Evolutionary conservation across 2,329 filamentous ascomycete genomes (phyloP).

Genomic region (Berkeleyomyces rouxiae): DNA sequence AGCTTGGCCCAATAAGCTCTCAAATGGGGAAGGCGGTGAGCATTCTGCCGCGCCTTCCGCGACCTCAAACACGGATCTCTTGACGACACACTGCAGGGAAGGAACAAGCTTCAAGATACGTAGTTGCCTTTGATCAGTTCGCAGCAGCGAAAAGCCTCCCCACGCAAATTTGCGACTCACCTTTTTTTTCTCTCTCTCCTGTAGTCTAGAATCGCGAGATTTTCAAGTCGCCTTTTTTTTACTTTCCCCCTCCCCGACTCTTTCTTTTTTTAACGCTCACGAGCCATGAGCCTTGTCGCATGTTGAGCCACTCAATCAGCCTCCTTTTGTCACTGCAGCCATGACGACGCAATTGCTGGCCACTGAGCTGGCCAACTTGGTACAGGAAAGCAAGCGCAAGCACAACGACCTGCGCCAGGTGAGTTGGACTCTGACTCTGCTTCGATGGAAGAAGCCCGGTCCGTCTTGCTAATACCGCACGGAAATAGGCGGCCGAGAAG

Average conservation of each 20-base stretch:
- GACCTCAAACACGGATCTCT: neutral
- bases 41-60: slow-evolving; percentile 8
- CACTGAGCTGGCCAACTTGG: slow-evolving; percentile 74
- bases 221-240: neutral
- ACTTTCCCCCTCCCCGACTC: neutral
- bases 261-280: neutral
- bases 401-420: slow-evolving; percentile 77
- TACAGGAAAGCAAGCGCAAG: slow-evolving; percentile 92
- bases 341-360: slow-evolving; percentile 88
- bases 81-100: neutral
- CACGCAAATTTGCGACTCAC: neutral
- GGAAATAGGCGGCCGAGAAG: slow-evolving; percentile 66
- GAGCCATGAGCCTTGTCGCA: slow-evolving; percentile 1
- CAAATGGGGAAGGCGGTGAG: slow-evolving; percentile 6
- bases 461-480: neutral
- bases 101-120: slow-evolving; percentile 2
- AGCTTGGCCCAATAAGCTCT: neutral
- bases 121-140: neutral
- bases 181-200: neutral
- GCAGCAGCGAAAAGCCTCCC: neutral
- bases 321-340: slow-evolving; percentile 8
- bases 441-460: neutral
- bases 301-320: slow-evolving; percentile 1
- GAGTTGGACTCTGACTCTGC: slow-evolving; percentile 19
- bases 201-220: neutral